Base-by-base conservation (phyloP, 2,329 filamentous ascomycete species). In the Aspergillus sclerotialis region DNA sequence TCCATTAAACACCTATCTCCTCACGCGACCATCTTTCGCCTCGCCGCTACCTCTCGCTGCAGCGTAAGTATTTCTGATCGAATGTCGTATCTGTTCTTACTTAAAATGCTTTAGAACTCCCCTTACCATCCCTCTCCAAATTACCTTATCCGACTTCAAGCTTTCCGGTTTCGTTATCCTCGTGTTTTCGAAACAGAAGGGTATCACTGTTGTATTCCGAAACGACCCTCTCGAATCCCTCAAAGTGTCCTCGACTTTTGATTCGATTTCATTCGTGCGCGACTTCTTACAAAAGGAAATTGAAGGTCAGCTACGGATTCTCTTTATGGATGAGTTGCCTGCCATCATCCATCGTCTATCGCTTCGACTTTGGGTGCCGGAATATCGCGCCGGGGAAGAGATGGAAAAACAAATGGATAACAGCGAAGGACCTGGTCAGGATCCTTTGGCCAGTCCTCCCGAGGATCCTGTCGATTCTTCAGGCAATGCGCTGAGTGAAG, bases 281-380 rank as follows among this genome's bases (percentile, higher is more conserved):
- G 89, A 98, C 61, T 96, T 96, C 60, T 69, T 98, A 37, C 92
- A 98, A 57, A 84, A 86, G 58, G 94, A 90, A 41, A 98, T 98
- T 50, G 92, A 98, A 64, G 84, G 78, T 33, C 92, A 96, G 61
- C 67, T 98, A 41, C 81, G 92, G 18, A 87, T 89, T 35, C 60
- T 98, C 45, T 94, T 98, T 72, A 96, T 96, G 88, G 90, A 98
- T 45, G 92, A 98, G 59, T 67, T 98, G 15, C 92, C 92, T 1
- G 89, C 90, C 31, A 96, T 96, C 39, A 94, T 98, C 42, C 92
- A 98, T 62, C 78, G 88, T 33, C 67, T 98, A 13, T 96, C 90
- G 0, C 68, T 96, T 37, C 80, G 85, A 45, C 64, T 95, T 32
- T 94, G 88, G 81, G 92, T 87, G 35, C 86, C 89, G 0, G 90